A percentile compares a stretch with the other conserved stretches of the same genome.
These are phyloP conservation scores for Brettanomyces anomalus DNA, from an alignment of 805 yeast species.

Conservation along the genomic window DNA sequence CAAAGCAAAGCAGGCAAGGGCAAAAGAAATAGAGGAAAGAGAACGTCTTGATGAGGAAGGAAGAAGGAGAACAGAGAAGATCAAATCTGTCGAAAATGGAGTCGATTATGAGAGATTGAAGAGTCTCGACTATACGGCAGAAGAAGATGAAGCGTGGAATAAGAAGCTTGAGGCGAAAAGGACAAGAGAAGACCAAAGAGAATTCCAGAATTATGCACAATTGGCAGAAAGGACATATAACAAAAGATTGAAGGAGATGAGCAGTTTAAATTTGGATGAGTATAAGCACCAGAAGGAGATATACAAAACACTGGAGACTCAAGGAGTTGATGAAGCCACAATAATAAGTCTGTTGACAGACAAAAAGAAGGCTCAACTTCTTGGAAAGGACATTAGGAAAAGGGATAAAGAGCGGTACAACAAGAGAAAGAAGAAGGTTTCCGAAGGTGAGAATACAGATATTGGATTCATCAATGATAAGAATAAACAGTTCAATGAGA, in stretches of 20 bases:
- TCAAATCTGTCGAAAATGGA: conserved; percentile 28
- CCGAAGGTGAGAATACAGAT: conserved; percentile 22
- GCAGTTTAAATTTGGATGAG: conserved; percentile 25
- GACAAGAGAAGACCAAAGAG: conserved; percentile 24
- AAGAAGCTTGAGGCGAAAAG: conserved; percentile 25
- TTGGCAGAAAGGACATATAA: conserved; percentile 54
- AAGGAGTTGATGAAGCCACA: conserved; percentile 19
- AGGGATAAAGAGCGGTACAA: conserved; percentile 28
- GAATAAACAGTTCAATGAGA: conserved; percentile 66
- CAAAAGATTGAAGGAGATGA: conserved; percentile 37
- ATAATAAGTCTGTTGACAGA: conserved; percentile 27
- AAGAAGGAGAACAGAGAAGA: conserved; percentile 27
- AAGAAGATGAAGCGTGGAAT: conserved; percentile 60
- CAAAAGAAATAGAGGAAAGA: conserved; percentile 17
- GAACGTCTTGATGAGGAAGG: conserved; percentile 16
- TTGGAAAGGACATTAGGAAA: conserved; percentile 28
- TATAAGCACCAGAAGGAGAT: conserved; percentile 32
- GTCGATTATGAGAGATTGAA: conserved; percentile 33
- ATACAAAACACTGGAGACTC: conserved; percentile 12
- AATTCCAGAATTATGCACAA: conserved; percentile 40
- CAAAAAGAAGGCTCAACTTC: conserved; percentile 20
- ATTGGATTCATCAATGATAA: conserved; percentile 55
- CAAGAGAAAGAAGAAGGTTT: conserved; percentile 24
- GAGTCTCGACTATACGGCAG: conserved; percentile 50
- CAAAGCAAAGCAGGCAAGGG: conserved; percentile 17